A percentile compares a stretch with the other conserved stretches of the same genome.
Evolutionary conservation across 371 early-diverging fungal genomes (phyloP).

Genomic region (Neoconidiobolus thromboides): DNA sequence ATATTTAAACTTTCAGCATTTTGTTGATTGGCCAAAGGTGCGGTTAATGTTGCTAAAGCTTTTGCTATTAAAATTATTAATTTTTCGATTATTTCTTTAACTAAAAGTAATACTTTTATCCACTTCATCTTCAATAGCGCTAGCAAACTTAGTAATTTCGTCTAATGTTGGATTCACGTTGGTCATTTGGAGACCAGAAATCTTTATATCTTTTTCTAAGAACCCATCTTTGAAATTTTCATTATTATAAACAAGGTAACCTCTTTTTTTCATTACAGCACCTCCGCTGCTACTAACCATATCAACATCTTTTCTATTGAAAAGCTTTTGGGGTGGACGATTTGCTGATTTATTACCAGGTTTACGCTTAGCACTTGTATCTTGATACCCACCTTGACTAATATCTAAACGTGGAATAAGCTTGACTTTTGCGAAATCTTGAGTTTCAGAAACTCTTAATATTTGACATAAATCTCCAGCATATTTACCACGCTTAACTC

Average conservation of each 20-base stretch:
- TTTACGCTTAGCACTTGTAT: slow-evolving; percentile 41
- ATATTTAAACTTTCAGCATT: background rate
- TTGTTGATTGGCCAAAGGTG: background rate
- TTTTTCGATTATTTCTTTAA: background rate
- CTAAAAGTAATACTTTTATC: slow-evolving; percentile 17
- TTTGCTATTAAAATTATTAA: background rate
- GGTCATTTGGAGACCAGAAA: slow-evolving; percentile 34
- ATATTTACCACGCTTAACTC: slow-evolving; percentile 90
- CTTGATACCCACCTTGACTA: slow-evolving; percentile 8
- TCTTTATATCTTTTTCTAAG: slow-evolving; percentile 72
- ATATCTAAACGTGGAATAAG: slow-evolving; percentile 77
- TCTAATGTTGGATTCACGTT: slow-evolving; percentile 75
- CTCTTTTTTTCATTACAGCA: slow-evolving; percentile 18
- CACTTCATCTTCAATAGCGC: slow-evolving; percentile 33
- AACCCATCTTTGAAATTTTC: slow-evolving; percentile 81
- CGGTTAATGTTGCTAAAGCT: background rate
- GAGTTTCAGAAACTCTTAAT: slow-evolving; percentile 53
- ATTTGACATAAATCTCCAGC: slow-evolving; percentile 89
- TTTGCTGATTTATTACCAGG: slow-evolving; percentile 12
- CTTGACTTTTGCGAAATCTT: slow-evolving; percentile 61
- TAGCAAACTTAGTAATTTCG: slow-evolving; percentile 70
- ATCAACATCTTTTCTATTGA: slow-evolving; percentile 46
- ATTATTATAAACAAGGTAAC: slow-evolving; percentile 52
- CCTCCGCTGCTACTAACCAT: slow-evolving; percentile 16
- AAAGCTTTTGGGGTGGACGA: slow-evolving; percentile 47